Conservation (phyloP, 768 basidiomycete species). For the Plicaturopsis crispa region DNA sequence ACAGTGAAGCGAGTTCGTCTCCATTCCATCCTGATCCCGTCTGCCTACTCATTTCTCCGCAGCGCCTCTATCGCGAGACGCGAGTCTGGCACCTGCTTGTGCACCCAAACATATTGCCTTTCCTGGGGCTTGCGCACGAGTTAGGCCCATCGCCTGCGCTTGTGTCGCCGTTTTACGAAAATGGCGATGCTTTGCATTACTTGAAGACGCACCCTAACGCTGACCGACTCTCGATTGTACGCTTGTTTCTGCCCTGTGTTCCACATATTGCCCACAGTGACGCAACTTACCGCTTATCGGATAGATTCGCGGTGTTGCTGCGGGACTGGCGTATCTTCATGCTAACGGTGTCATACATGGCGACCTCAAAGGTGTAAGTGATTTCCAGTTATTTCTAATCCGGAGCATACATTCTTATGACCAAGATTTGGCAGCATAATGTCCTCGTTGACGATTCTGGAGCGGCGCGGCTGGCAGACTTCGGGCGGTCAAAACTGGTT, state of each 20-base stretch:
- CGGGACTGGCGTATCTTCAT: conserved; percentile 15
- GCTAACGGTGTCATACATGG: conserved; percentile 14
- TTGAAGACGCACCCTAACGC: conserved; percentile 1
- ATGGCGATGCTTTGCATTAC: conserved; percentile 7
- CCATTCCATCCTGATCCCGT: neutral
- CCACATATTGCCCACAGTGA: neutral
- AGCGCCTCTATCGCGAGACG: conserved; percentile 12
- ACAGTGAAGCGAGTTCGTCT: neutral
- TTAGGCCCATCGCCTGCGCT: conserved; percentile 5
- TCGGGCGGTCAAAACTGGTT: conserved; percentile 14
- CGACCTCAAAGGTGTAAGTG: conserved; percentile 15
- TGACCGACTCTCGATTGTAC: conserved; percentile 4
- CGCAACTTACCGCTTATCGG: too few relatives aligned
- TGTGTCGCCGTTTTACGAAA: conserved; percentile 7
- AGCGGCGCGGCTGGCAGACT: conserved; percentile 11
- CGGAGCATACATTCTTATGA: neutral
- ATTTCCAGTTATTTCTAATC: neutral
- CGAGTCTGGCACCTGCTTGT: conserved; percentile 9
- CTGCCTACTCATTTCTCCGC: neutral
- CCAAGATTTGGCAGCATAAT: conserved; percentile 9
- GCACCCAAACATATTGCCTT: conserved; percentile 11
- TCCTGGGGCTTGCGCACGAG: conserved; percentile 6
- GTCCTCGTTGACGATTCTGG: conserved; percentile 10
- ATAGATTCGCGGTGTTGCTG: conserved; percentile 12
- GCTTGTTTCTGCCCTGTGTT: neutral